Conservation (phyloP, 768 basidiomycete species). For the Asterophora lycoperdoides region DNA sequence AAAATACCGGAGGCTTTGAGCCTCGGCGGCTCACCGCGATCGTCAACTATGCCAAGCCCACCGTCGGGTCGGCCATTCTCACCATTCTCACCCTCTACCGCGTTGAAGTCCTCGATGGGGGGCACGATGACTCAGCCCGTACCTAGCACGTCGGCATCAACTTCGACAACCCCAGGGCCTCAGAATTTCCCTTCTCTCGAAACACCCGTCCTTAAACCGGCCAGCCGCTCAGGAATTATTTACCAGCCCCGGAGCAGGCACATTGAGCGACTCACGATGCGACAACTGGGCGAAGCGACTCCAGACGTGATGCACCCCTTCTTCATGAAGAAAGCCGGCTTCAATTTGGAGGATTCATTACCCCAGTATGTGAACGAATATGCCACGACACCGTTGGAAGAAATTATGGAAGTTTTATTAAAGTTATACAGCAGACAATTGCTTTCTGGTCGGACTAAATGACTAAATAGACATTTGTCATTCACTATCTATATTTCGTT, state of each 20-base stretch:
- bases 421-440: slow-evolving; percentile 77
- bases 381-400: slow-evolving; percentile 76
- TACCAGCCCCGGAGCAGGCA: slow-evolving; percentile 57
- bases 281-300: slow-evolving; percentile 84
- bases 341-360: slow-evolving; percentile 79
- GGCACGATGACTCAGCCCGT: slow-evolving; percentile 18
- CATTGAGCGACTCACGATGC: slow-evolving; percentile 79
- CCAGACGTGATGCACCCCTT: slow-evolving; percentile 86
- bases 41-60: slow-evolving; percentile 26
- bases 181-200: slow-evolving; percentile 14
- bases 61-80: slow-evolving; percentile 14
- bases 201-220: slow-evolving; percentile 2
- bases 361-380: slow-evolving; percentile 87
- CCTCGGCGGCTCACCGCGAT: slow-evolving; percentile 26
- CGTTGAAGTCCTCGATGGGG: slow-evolving; percentile 15
- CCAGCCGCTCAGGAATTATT: slow-evolving; percentile 31
- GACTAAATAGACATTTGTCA: slow-evolving; percentile 13
- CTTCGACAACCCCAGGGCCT: slow-evolving; percentile 5
- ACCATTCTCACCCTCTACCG: slow-evolving; percentile 25
- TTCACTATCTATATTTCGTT: neutral
- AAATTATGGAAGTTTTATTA: slow-evolving; percentile 77
- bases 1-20: slow-evolving; percentile 36
- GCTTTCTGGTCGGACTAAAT: slow-evolving; percentile 27
- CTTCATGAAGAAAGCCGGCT: slow-evolving; percentile 81
- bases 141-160: slow-evolving; percentile 4